phyloP scores from a whole-genome alignment of 306 rosid species.

The Lablab purpureus region DNA sequence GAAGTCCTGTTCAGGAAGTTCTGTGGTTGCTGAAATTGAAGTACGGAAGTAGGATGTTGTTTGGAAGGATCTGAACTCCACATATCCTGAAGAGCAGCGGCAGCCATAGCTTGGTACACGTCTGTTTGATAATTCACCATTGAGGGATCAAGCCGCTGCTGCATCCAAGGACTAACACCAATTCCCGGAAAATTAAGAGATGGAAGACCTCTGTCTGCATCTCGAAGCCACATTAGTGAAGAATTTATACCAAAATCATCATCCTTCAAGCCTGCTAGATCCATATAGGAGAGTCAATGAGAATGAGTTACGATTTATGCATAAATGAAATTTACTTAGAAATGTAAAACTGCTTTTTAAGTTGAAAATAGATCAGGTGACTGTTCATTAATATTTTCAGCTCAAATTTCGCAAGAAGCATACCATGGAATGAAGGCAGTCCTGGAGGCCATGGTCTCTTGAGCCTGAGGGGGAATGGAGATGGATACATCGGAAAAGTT shows the following conservation, averaged over 20 bases:
- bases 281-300: neutral
- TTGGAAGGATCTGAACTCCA: slow-evolving; percentile 79
- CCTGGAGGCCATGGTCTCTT: slow-evolving; percentile 98
- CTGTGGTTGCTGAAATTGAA: slow-evolving; percentile 91
- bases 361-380: slow-evolving; percentile 31
- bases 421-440: slow-evolving; percentile 85
- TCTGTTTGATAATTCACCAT: slow-evolving; percentile 85
- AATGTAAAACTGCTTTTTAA: neutral
- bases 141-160: slow-evolving; percentile 81
- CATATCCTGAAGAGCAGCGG: slow-evolving; percentile 96
- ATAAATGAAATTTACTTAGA: neutral
- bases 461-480: slow-evolving; percentile 93
- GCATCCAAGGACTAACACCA: slow-evolving; percentile 94
- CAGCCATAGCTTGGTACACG: slow-evolving; percentile 90
- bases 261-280: slow-evolving; percentile 78
- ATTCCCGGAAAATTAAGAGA: slow-evolving; percentile 78
- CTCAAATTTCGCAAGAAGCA: slow-evolving; percentile 35
- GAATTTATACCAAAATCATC: slow-evolving; percentile 84
- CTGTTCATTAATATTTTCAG: neutral
- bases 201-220: slow-evolving; percentile 78
- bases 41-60: slow-evolving; percentile 61
- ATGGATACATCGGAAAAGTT: slow-evolving; percentile 97
- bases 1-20: slow-evolving; percentile 66
- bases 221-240: slow-evolving; percentile 84
- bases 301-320: slow-evolving; percentile 1